Conservation (phyloP, 192 early-diverging fungal genomes). For the Backusella psychrophila region DNA sequence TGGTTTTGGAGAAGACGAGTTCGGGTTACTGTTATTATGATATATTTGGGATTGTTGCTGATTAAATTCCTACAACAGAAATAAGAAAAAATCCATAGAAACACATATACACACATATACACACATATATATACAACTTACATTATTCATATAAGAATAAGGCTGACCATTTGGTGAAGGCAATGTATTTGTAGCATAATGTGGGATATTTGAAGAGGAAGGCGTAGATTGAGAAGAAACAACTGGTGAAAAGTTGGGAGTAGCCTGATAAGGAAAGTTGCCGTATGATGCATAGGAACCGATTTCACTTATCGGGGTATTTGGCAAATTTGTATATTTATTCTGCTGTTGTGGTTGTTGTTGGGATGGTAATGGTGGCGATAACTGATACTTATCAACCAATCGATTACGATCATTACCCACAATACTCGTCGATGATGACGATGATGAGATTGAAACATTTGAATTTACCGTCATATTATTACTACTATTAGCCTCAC, state of each 20-base stretch:
- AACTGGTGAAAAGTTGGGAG: neutral
- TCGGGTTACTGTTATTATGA: neutral
- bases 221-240: constrained; percentile 7
- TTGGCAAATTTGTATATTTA: constrained; percentile 14
- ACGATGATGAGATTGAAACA: neutral
- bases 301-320: constrained; percentile 16
- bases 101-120: neutral
- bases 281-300: neutral
- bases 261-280: constrained; percentile 11
- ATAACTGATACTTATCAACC: neutral
- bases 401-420: neutral
- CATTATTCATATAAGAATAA: neutral
- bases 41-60: neutral
- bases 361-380: neutral
- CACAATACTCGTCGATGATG: neutral
- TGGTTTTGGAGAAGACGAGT: neutral
- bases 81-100: neutral
- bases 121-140: neutral
- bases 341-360: neutral
- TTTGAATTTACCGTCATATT: neutral
- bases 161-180: neutral
- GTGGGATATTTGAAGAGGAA: neutral
- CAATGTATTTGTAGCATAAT: neutral
- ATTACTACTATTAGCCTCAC: neutral
- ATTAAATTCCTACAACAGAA: neutral